phyloP scores from a whole-genome alignment of 345 rosid genomes.

The Anastatica hierochuntica region DNA sequence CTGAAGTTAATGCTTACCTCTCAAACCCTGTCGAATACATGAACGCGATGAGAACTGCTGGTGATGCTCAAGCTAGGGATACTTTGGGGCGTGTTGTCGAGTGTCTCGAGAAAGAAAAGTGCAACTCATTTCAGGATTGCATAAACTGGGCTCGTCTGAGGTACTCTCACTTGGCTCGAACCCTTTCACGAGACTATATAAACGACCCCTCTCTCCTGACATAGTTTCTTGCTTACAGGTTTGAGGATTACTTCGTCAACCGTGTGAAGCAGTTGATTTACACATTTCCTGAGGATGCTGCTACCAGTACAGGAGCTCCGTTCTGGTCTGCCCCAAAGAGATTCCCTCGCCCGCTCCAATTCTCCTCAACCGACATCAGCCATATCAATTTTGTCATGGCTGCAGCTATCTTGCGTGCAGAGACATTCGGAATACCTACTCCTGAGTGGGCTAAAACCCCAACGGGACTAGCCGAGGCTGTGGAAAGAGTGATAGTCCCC shows the following conservation, averaged over 20 bases:
- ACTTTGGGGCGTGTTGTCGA: conserved; percentile 63
- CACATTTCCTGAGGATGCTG: conserved; percentile 95
- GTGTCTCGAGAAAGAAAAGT: conserved; percentile 73
- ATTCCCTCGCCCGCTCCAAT: conserved; percentile 75
- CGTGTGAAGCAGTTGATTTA: conserved; percentile 78
- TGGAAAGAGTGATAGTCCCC: conserved; percentile 67
- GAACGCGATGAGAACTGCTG: conserved; percentile 53
- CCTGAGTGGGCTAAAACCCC: conserved; percentile 80
- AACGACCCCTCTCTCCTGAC: neutral
- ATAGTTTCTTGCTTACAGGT: conserved; percentile 40
- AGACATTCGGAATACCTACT: conserved; percentile 71
- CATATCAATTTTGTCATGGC: conserved; percentile 67
- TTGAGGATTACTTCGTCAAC: conserved; percentile 79
- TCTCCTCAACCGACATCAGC: conserved; percentile 57
- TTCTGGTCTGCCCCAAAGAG: conserved; percentile 99
- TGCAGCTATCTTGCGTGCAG: conserved; percentile 79
- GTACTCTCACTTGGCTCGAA: conserved; percentile 17
- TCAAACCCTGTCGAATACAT: conserved; percentile 56
- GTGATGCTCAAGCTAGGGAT: conserved; percentile 88
- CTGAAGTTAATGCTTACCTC: conserved; percentile 78
- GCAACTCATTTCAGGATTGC: conserved; percentile 73
- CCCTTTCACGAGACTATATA: neutral
- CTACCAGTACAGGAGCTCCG: conserved; percentile 82
- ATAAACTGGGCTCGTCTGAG: conserved; percentile 79
- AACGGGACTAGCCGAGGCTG: conserved; percentile 52